phyloP scores from a whole-genome alignment of 768 basidiomycete species.

The Imleria badia region DNA sequence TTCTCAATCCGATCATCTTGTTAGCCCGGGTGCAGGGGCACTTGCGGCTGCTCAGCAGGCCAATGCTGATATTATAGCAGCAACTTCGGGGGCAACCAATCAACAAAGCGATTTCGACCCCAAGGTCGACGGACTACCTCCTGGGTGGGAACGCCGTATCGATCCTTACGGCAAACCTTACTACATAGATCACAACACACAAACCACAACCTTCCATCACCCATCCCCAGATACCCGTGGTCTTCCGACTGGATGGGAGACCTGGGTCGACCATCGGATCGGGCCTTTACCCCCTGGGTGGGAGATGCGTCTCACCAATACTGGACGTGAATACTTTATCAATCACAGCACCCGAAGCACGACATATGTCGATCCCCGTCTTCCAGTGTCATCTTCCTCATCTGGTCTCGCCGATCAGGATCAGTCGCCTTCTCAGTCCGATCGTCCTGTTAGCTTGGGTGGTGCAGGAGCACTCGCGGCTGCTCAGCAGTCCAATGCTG shows the following conservation, averaged over 20 bases:
- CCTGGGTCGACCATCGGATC: conserved; percentile 98
- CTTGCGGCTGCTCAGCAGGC: conserved; percentile 21
- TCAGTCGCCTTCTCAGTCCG: no score
- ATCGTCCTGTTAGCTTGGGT: no score
- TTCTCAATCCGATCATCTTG: conserved; percentile 33
- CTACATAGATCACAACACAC: conserved; percentile 98
- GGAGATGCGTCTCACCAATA: conserved; percentile 99
- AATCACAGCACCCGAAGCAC: conserved; percentile 99
- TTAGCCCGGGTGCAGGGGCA: conserved; percentile 32
- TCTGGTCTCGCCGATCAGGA: no score
- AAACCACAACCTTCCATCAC: conserved; percentile 96
- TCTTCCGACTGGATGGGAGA: no score
- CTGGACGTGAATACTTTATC: conserved; percentile 98
- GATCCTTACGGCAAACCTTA: conserved; percentile 96
- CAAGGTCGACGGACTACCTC: conserved; percentile 88
- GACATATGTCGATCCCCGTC: conserved; percentile 98
- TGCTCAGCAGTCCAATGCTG: no score
- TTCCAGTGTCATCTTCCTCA: conserved; percentile 93
- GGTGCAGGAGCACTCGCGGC: no score
- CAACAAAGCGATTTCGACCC: conserved; percentile 89
- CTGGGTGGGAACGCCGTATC: conserved; percentile 95
- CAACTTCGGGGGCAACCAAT: conserved; percentile 43
- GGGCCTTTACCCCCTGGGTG: conserved; percentile 97
- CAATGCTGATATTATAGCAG: conserved; percentile 18
- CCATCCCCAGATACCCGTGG: conserved; percentile 83